These are phyloP conservation scores for Eragrostis tef DNA, from an alignment of 202 grass and related monocot genomes.

Conservation along the genomic window DNA sequence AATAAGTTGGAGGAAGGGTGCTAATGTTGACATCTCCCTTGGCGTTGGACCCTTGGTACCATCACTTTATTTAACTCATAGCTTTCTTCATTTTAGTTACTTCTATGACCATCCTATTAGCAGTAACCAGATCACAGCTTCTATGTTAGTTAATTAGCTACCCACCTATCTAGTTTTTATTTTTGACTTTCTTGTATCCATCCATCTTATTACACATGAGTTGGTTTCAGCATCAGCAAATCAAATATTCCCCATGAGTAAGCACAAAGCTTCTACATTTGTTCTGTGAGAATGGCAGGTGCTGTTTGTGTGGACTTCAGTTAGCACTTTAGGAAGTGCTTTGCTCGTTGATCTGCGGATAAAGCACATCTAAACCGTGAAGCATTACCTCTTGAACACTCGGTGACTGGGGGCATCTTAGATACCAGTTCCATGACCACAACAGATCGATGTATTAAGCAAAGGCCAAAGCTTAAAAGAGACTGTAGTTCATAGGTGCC, in stretches of 20 bases:
- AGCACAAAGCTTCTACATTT: neutral
- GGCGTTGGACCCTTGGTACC: constrained; percentile 19
- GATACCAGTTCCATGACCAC: too few relatives aligned
- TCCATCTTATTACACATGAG: constrained; percentile 15
- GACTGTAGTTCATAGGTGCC: too few relatives aligned
- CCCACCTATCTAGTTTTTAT: constrained; percentile 26
- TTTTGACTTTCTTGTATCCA: constrained; percentile 41
- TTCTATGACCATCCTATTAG: constrained; percentile 38
- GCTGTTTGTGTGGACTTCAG: neutral
- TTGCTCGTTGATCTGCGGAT: neutral
- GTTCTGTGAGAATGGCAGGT: neutral
- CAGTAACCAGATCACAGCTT: constrained; percentile 36
- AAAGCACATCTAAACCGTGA: too few relatives aligned
- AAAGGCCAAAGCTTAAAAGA: too few relatives aligned
- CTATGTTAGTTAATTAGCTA: constrained; percentile 44
- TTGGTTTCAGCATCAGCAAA: constrained; percentile 32
- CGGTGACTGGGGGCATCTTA: too few relatives aligned
- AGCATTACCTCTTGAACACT: too few relatives aligned
- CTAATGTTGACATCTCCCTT: constrained; percentile 36
- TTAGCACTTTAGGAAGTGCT: neutral
- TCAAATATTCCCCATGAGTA: constrained; percentile 22
- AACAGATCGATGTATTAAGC: too few relatives aligned
- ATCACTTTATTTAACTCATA: constrained; percentile 36
- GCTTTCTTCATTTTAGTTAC: constrained; percentile 41
- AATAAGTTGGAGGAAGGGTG: constrained; percentile 35